Conservation (phyloP, 2,329 filamentous ascomycete genomes). For the Arachnomyces sp. region DNA sequence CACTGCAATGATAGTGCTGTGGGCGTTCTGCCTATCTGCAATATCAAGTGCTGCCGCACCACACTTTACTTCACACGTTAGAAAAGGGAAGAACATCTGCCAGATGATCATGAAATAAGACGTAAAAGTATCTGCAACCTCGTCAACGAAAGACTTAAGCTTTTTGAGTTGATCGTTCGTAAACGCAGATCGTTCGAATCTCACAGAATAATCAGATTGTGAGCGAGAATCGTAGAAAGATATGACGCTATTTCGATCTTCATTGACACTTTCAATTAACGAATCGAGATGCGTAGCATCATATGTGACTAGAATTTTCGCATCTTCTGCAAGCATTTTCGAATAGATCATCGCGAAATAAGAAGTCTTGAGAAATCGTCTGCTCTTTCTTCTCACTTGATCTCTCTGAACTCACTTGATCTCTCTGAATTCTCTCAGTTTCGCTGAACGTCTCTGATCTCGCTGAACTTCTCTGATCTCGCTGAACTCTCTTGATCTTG, state of each 20-base stretch:
- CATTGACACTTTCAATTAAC: conserved; percentile 15
- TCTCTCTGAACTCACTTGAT: too few species aligned
- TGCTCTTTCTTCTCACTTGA: too few species aligned
- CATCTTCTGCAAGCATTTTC: conserved; percentile 9
- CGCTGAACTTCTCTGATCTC: too few species aligned
- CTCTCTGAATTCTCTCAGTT: too few species aligned
- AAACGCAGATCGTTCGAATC: conserved; percentile 32
- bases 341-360: conserved; percentile 10
- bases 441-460: too few species aligned
- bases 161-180: conserved; percentile 35
- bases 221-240: conserved; percentile 21
- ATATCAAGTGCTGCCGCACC: conserved; percentile 25
- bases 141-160: conserved; percentile 28
- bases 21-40: conserved; percentile 22
- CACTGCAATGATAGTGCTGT: conserved; percentile 26
- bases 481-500: too few species aligned
- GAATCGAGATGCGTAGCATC: too few species aligned
- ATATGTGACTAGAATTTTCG: too few species aligned
- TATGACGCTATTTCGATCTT: conserved; percentile 24
- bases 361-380: conserved; percentile 18
- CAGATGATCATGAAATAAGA: conserved; percentile 40
- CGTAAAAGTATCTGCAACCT: conserved; percentile 19
- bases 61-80: conserved; percentile 43
- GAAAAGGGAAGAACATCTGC: conserved; percentile 44
- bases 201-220: conserved; percentile 28